Percentiles rank a stretch among this genome's conserved stretches.
These are phyloP conservation scores for Pulveroboletus ravenelii DNA, from an alignment of 768 basidiomycete genomes.

Conservation along the genomic window DNA sequence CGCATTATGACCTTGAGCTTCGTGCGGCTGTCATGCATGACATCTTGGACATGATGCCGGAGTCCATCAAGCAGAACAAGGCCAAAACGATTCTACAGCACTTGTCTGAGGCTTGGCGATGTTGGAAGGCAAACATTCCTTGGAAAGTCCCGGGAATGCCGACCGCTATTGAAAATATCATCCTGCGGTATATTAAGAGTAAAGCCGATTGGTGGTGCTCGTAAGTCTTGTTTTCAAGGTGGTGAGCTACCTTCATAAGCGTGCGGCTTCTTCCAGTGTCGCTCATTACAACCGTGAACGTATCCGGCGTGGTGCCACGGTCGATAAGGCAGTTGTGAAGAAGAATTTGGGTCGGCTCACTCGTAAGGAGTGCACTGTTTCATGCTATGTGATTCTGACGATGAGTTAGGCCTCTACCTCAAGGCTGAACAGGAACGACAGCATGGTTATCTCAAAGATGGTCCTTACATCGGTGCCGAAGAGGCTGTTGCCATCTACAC, in stretches of 20 bases:
- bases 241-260: not conserved
- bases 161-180: conserved; percentile 98
- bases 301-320: conserved; percentile 93
- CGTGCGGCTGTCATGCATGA: conserved; percentile 99
- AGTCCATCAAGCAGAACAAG: conserved; percentile 98
- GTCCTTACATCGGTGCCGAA: conserved; percentile 97
- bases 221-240: conserved; percentile 35
- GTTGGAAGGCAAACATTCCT: conserved; percentile 96
- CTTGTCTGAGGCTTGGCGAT: conserved; percentile 96
- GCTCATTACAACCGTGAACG: conserved; percentile 98
- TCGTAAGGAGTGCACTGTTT: conserved; percentile 44
- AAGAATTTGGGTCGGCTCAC: conserved; percentile 98
- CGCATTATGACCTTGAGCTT: conserved; percentile 95
- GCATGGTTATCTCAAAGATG: conserved; percentile 98
- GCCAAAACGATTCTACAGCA: conserved; percentile 99
- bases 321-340: conserved; percentile 98
- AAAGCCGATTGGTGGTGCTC: conserved; percentile 99
- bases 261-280: conserved; percentile 45
- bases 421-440: conserved; percentile 99
- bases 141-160: conserved; percentile 99
- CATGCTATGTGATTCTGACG: conserved; percentile 1
- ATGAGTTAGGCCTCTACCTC: conserved; percentile 67
- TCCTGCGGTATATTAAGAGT: conserved; percentile 96
- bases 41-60: conserved; percentile 99
- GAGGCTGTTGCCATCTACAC: conserved; percentile 99